These are phyloP conservation scores for Durio zibethinus DNA, from an alignment of 345 rosid species.

Conservation along the genomic window DNA sequence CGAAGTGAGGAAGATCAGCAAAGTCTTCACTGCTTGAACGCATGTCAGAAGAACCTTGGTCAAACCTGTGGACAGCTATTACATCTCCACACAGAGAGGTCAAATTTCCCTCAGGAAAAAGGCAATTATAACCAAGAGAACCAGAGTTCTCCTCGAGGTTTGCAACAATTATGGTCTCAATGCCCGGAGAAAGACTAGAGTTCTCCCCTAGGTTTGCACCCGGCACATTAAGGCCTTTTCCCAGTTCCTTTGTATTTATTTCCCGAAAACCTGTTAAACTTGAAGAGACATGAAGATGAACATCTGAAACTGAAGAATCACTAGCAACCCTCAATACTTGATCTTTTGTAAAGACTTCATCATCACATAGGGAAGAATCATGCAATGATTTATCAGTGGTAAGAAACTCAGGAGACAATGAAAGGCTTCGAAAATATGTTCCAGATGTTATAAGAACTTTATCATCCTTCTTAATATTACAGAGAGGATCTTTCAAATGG, in stretches of 20 bases:
- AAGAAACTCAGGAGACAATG: conserved; percentile 40
- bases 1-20: conserved; percentile 21
- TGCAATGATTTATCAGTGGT: conserved; percentile 21
- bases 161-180: conserved; percentile 12
- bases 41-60: conserved; percentile 19
- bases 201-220: conserved; percentile 26
- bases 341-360: conserved; percentile 24
- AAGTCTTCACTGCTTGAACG: conserved; percentile 23
- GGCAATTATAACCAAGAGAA: conserved; percentile 29
- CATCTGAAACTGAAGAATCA: conserved; percentile 41
- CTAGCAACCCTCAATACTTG: conserved; percentile 7
- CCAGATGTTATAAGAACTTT: conserved; percentile 43
- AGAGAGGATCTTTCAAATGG: conserved; percentile 41
- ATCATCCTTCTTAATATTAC: conserved; percentile 32
- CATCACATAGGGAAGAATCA: conserved; percentile 24
- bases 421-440: conserved; percentile 50
- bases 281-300: conserved; percentile 47
- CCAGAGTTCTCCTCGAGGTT: conserved; percentile 18
- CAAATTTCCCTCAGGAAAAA: conserved; percentile 62
- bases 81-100: conserved; percentile 55
- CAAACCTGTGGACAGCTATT: conserved; percentile 43
- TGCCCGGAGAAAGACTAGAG: conserved; percentile 24
- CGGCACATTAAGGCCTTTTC: conserved; percentile 29
- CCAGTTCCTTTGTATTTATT: conserved; percentile 35
- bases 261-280: conserved; percentile 36